Base-by-base conservation (phyloP, 257 asterid genomes). In the Paraleonurus japonicus region DNA sequence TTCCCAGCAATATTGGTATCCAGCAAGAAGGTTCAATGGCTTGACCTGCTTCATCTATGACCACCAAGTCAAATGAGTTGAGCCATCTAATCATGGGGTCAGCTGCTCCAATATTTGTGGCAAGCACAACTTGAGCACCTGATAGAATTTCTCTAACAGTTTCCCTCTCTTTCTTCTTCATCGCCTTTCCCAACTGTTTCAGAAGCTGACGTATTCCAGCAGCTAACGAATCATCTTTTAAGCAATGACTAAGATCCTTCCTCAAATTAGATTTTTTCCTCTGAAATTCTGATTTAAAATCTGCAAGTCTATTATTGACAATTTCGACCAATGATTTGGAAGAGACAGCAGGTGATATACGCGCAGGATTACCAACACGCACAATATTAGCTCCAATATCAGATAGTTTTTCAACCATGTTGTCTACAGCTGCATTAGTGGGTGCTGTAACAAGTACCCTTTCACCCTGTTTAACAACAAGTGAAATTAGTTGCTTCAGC, bases 401-500 rank as follows among this genome's bases (percentile, higher is more conserved):
- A 35, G 95, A 89, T 69, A 93, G 75, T 67, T 90, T 93, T 79
- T 93, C 98, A 19, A 93, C 98, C 94, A 93, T 85, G 86, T 93
- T 93, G 80, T 93, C 98, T 28, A 93, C 96, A 71, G 98, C 98
- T 76, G 98, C 96, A 85, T 93, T 93, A 71, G 98, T 93, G 24
- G 98, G 96, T 75, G 98, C 97, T 2, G 97, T 90, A 64, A 90
- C 95, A 81, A 93, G 98, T 63, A 93, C 97, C 90, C 90, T 89
- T 81, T 93, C 97, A 51, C 97, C 97, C 78, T 83, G 91, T 76
- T 81, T 81, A 75, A 85, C 92, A 32, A 86, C 96, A 43, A 85
- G 91, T 15, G 85, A 82, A 53, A 93, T 93, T 57, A 93, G 76
- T 78, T 90, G 87, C 84, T 86, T 89, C 79, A 93, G 88, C 74